Evolutionary conservation across 805 yeast species (phyloP), one percentile per base, ranked within the genome.

Genomic region (Tetrapisispora iriomotensis): DNA sequence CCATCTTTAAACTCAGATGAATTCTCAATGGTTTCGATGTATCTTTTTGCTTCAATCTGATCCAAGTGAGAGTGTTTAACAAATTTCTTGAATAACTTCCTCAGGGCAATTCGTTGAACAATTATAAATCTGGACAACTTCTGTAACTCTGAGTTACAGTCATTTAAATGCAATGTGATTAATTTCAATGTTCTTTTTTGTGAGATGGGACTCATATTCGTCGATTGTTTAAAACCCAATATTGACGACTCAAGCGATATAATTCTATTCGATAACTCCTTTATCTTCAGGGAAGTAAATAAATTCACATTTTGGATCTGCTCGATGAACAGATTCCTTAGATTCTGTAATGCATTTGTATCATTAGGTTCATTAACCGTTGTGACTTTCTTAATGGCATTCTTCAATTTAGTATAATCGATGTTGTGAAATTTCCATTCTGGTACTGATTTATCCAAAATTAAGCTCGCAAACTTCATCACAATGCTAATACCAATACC

Each of bases 381-480:
- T 1, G 90, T 81, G 8, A 78, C 75, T 17, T 59, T 55, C 49
- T 79, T 71, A 42, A 88, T 84, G 33, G 72, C 68, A 4, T 62
- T 61, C 60, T 87, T 88, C 41, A 88, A 58, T 27, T 77, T 83
- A 48, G 85, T 81, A 61, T 88, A 88, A 53, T 85, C 87, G 29
- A 88, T 69, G 58, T 88, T 86, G 61, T 84, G 80, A 45, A 75
- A 73, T 50, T 74, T 73, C 96, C 97, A 88, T 64, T 84, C 92
- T 2, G 88, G 86, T 19, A 86, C 82, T 10, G 95, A 82, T 49
- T 85, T 70, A 46, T 74, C 77, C 38, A 72, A 66, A 18, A 88
- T 69, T 52, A 82, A 87, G 30, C 75, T 68, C 37, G 96, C 95
- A 60, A 87, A 88, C 62, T 86, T 90, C 97, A 88, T 88, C 23